Base-by-base conservation (phyloP, 2,329 filamentous ascomycete genomes). In the Coniochaeta sp. region DNA sequence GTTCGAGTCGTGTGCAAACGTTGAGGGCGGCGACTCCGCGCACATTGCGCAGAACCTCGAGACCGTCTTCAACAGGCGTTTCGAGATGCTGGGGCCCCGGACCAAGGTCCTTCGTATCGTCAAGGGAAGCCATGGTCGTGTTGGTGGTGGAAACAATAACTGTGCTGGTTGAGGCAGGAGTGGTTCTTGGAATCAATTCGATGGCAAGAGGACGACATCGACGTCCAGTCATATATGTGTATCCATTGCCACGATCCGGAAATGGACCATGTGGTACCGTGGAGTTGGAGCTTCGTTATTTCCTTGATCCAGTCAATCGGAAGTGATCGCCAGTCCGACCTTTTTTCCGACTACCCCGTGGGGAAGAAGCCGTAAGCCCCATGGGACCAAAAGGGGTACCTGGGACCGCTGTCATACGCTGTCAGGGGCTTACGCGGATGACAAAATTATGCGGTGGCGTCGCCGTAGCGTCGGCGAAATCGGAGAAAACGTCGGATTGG, bases 1-100 rank as follows among this genome's bases (percentile, higher is more conserved):
- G 42, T 14, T 46, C 42, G 42, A 69, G 38, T 5, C 31, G 31
- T n/a, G 13, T 10, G 5, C 12, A 10, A 33, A 33, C 31, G 4
- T 33, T n/a, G 12, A 33, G 13, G 13, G 31, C 31, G 7, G 31
- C 31, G 4, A 33, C 31, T 4, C 31, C 31, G 30, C 12, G 30
- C 12, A 32, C 30, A 32, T 32, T 13, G 30, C 30, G 30, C 30
- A 32, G n/a, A 4, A 32, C n/a, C 6, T n/a, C n/a, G n/a, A n/a
- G n/a, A n/a, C n/a, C n/a, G n/a, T n/a, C n/a, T n/a, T 32, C 30
- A 32, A 32, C 30, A 32, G 30, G 30, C 12, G 12, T 14, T 32
- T 32, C 30, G 30, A 32, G 6, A 32, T 32, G 30, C 30, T 32
- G 30, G 30, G 30, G 6, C 10, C 6, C 6, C 12, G 30, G 10